phyloP scores from a whole-genome alignment of 1,284 basidiomycete species.

The Ceratobasidium sp. region DNA sequence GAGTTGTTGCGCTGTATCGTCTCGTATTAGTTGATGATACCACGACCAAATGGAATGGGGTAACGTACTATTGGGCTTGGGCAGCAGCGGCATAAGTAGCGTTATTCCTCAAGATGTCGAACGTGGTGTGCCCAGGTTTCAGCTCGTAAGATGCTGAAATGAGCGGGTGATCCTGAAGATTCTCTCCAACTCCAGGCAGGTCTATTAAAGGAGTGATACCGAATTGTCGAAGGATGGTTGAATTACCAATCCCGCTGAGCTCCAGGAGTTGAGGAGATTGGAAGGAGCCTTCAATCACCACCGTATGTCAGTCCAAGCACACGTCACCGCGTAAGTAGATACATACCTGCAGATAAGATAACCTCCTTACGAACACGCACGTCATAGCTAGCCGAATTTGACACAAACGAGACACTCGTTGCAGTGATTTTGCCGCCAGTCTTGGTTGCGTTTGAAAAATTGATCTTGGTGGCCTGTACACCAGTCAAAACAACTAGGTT shows the following conservation, averaged over 20 bases:
- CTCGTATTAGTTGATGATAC: not conserved
- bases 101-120: constrained; percentile 45
- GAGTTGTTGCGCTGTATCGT: constrained; percentile 32
- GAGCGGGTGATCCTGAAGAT: constrained; percentile 60
- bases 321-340: not conserved
- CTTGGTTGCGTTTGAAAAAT: constrained; percentile 48
- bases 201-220: constrained; percentile 59
- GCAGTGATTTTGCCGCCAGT: constrained; percentile 49
- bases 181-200: constrained; percentile 60
- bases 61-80: constrained; percentile 44
- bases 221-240: constrained; percentile 56
- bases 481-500: constrained; percentile 54
- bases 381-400: constrained; percentile 50
- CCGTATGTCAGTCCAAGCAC: not conserved
- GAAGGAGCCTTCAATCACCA: constrained; percentile 52
- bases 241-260: constrained; percentile 65
- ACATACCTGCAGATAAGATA: constrained; percentile 60
- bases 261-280: constrained; percentile 65
- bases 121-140: constrained; percentile 45
- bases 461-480: constrained; percentile 53
- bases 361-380: constrained; percentile 56
- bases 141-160: constrained; percentile 44
- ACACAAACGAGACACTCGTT: constrained; percentile 53
- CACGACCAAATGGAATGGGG: no score
- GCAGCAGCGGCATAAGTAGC: constrained; percentile 39